Percentiles rank a stretch among this genome's conserved stretches.
Conservation (phyloP, 2,329 filamentous ascomycete genomes). For the Exophiala mesophila region DNA sequence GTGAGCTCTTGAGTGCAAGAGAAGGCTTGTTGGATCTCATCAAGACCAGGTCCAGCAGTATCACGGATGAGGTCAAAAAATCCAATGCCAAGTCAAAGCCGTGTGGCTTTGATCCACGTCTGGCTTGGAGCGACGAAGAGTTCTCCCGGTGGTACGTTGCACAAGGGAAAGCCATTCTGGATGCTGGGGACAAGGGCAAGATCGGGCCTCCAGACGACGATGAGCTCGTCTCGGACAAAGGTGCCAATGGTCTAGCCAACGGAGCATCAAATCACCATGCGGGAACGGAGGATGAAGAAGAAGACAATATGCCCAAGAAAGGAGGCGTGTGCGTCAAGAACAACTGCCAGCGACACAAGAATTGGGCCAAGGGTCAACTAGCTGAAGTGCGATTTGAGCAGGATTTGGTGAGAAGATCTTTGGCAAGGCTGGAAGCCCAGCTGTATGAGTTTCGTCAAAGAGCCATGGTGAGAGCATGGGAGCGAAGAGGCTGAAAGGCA, state of each 20-base stretch:
- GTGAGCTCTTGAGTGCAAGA: conserved; percentile 39
- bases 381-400: conserved; percentile 26
- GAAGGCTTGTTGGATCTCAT: conserved; percentile 40
- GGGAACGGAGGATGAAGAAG: conserved; percentile 32
- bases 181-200: conserved; percentile 15
- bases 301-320: conserved; percentile 31
- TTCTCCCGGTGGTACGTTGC: conserved; percentile 43
- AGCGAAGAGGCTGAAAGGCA: conserved; percentile 16
- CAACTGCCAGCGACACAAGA: conserved; percentile 44
- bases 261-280: conserved; percentile 28
- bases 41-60: conserved; percentile 37
- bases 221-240: conserved; percentile 28
- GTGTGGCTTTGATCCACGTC: conserved; percentile 44
- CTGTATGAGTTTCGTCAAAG: conserved; percentile 20
- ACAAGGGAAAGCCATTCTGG: conserved; percentile 32
- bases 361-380: conserved; percentile 44
- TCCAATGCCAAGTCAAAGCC: conserved; percentile 44
- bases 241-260: conserved; percentile 9
- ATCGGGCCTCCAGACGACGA: conserved; percentile 36
- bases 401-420: conserved; percentile 20
- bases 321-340: conserved; percentile 45
- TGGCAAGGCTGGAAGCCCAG: conserved; percentile 15
- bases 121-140: conserved; percentile 46
- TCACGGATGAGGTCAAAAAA: conserved; percentile 42
- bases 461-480: conserved; percentile 22